phyloP scores from a whole-genome alignment of 179 eudicot species.

The Beta lomatogona region DNA sequence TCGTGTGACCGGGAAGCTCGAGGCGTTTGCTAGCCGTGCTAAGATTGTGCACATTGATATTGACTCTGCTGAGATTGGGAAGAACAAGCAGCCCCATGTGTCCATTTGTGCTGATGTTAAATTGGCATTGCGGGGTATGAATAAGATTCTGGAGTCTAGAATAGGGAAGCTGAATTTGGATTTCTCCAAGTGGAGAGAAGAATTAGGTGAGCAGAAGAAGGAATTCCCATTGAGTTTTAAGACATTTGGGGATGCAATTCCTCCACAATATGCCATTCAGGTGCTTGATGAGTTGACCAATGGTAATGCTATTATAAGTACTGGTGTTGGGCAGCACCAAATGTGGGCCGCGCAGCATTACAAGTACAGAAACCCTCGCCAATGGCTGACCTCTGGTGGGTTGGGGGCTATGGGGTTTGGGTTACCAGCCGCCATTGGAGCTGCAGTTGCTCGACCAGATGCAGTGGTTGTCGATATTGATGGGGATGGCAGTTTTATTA shows the following conservation, averaged over 20 bases:
- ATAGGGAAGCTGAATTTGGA: constrained; percentile 39
- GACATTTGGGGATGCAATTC: constrained; percentile 91
- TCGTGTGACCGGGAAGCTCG: constrained; percentile 90
- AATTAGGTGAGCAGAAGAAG: constrained; percentile 56
- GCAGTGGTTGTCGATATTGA: constrained; percentile 84
- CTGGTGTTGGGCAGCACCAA: constrained; percentile 95
- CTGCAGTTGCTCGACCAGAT: constrained; percentile 81
- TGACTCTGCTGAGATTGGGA: constrained; percentile 93
- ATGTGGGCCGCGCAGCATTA: constrained; percentile 98
- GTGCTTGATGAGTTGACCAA: constrained; percentile 80
- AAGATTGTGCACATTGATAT: constrained; percentile 96
- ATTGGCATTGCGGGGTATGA: constrained; percentile 62
- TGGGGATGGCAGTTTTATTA: constrained; percentile 84
- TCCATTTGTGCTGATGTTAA: constrained; percentile 76
- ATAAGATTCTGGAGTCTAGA: constrained; percentile 48
- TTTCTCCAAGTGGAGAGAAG: constrained; percentile 69
- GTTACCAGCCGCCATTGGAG: constrained; percentile 96
- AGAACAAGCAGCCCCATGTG: constrained; percentile 87
- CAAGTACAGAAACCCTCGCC: constrained; percentile 77
- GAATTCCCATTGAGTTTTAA: constrained; percentile 60
- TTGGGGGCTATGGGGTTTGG: constrained; percentile 98
- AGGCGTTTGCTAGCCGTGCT: constrained; percentile 91
- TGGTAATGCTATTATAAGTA: constrained; percentile 77
- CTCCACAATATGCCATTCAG: constrained; percentile 91
- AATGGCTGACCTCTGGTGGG: constrained; percentile 91